Percentiles rank a stretch among this genome's conserved stretches.
Evolutionary conservation across 257 asterid species (phyloP).

Genomic region (Scutellaria galericulata): DNA sequence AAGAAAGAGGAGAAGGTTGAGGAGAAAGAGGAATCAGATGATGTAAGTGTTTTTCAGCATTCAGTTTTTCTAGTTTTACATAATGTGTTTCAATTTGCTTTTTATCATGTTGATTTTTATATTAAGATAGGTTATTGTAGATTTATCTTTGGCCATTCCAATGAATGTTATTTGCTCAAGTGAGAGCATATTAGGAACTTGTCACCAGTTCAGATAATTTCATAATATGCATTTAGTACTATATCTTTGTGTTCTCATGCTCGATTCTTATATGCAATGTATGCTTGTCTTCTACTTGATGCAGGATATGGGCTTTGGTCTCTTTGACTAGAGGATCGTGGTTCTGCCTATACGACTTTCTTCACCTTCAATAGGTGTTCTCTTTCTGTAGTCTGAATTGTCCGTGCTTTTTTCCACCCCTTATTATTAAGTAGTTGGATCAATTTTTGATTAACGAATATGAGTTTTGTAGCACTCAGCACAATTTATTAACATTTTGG

Average conservation of each 20-base stretch:
- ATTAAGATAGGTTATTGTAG: neutral
- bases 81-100: neutral
- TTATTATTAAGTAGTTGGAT: constrained; percentile 4
- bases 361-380: constrained; percentile 7
- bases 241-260: neutral
- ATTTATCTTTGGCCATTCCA: neutral
- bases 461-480: constrained; percentile 17
- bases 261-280: neutral
- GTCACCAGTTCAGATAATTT: neutral
- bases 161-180: neutral
- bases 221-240: neutral
- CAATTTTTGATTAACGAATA: constrained; percentile 19
- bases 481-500: neutral
- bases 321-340: constrained; percentile 33
- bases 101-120: neutral
- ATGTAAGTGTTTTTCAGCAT: constrained; percentile 27
- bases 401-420: too few relatives aligned
- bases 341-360: neutral
- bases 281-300: constrained; percentile 15
- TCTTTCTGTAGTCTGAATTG: neutral
- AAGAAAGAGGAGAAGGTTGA: constrained; percentile 48
- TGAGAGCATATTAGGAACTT: too few relatives aligned
- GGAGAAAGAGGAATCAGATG: constrained; percentile 49
- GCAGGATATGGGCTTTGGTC: constrained; percentile 49
- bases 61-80: neutral